Evolutionary conservation across 2,329 filamentous ascomycete species (phyloP).

Genomic region (Fusarium sp.): DNA sequence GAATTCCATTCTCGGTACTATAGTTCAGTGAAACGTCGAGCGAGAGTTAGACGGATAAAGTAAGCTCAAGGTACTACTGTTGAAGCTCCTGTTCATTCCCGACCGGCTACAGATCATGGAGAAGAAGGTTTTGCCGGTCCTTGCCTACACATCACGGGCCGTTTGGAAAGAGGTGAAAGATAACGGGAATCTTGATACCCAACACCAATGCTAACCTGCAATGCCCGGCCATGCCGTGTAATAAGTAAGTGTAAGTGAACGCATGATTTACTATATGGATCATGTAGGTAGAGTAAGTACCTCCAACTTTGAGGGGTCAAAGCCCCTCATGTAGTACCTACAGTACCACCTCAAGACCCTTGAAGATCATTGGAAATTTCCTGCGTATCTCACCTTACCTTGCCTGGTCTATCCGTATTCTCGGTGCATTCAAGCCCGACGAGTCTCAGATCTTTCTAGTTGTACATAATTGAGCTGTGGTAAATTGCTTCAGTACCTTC

Average conservation of each 20-base stretch:
- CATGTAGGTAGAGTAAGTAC: too few relatives aligned
- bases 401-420: slow-evolving; percentile 3
- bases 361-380: slow-evolving; percentile 7
- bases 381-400: not conserved
- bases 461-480: not conserved
- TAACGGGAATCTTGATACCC: slow-evolving; percentile 42
- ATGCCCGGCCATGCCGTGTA: slow-evolving; percentile 17
- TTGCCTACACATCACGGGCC: slow-evolving; percentile 31
- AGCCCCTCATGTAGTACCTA: slow-evolving; percentile 7
- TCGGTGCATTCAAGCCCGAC: slow-evolving; percentile 15
- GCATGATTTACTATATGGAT: slow-evolving; percentile 5
- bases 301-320: slow-evolving; percentile 14
- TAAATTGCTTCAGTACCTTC: not conserved
- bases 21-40: slow-evolving; percentile 20
- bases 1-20: slow-evolving; percentile 12
- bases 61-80: slow-evolving; percentile 13
- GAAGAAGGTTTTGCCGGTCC: slow-evolving; percentile 34
- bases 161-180: slow-evolving; percentile 40
- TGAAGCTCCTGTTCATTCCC: not conserved
- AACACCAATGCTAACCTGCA: slow-evolving; percentile 11
- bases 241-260: slow-evolving; percentile 28
- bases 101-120: slow-evolving; percentile 33
- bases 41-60: slow-evolving; percentile 21
- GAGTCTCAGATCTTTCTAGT: slow-evolving; percentile 8
- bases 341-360: slow-evolving; percentile 5